Evolutionary conservation across 2,329 filamentous ascomycete genomes (phyloP), one percentile per base, ranked within the genome.

Genomic region (Pyrenochaeta sp.): DNA sequence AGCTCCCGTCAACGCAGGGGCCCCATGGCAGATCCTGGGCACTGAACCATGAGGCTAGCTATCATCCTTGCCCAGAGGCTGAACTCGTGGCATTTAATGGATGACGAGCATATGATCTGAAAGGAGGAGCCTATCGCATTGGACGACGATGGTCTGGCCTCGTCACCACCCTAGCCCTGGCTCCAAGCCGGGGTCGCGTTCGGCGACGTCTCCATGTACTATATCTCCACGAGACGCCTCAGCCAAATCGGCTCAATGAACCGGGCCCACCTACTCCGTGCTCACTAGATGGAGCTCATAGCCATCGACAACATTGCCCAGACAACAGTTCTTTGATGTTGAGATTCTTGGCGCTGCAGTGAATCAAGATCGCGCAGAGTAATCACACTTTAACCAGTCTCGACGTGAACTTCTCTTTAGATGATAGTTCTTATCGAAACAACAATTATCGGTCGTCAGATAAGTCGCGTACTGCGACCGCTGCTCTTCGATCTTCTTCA

Each of bases 1-100:
- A 63, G 64, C 49, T 59, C 44, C 57, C 59, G 58, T 58, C 58
- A 43, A n/a, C 48, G 64, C 64, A 66, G 53, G 65, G 67, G 34
- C 51, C 56, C 56, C 58, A 61, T 61, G 59, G 59, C 58, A 58
- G 58, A 66, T 66, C 61, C 55, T 56, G 42, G 48, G 55, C 50
- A 56, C 56, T 59, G 55, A 57, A 57, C 56, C 61, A 53, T 58
- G 59, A 56, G 58, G 56, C 64, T 64, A 54, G 56, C 61, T 64
- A 28, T 54, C 36, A 39, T 15, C 46, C 51, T 43, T 50, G 52
- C 61, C 46, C 55, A 53, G 54, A 52, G 54, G 32, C 52, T 58
- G 49, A 53, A 58, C 50, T 42, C 22, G 50, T 39, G 36, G 36
- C 36, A 39, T 39, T 13, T 8, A 51, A 40, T 50, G 47, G 58